Evolutionary conservation across 768 basidiomycete species (phyloP).

Genomic region (Auricularia sp.): DNA sequence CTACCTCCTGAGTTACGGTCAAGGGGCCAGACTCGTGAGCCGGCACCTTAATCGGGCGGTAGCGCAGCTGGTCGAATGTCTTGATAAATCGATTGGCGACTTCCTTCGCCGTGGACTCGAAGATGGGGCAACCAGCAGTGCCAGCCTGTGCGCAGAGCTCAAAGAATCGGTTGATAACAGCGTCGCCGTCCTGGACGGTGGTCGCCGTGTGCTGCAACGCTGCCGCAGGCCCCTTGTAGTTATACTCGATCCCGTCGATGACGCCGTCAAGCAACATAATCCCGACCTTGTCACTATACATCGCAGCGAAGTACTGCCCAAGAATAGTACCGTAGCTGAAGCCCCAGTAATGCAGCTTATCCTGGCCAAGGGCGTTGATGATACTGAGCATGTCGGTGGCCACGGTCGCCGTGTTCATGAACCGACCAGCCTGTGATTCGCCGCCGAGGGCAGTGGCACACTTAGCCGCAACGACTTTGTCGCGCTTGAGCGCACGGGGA

Average conservation of each 20-base stretch:
- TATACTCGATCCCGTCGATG: slow-evolving; percentile 2
- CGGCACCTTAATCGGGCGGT: not conserved
- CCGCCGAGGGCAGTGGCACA: not conserved
- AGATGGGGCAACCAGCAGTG: not conserved
- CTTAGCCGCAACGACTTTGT: not conserved
- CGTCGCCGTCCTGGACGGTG: slow-evolving; percentile 2
- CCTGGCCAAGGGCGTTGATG: slow-evolving; percentile 8
- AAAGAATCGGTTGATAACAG: not conserved
- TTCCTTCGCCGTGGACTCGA: not conserved
- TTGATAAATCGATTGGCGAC: not conserved
- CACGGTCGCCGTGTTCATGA: slow-evolving; percentile 6
- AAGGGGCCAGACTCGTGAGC: not conserved
- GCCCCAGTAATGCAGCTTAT: slow-evolving; percentile 13
- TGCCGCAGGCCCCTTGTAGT: not conserved
- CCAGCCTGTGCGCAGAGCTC: slow-evolving; percentile 2
- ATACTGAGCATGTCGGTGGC: slow-evolving; percentile 14
- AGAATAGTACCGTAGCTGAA: slow-evolving; percentile 5
- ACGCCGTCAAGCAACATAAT: slow-evolving; percentile 5
- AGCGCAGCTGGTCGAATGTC: not conserved
- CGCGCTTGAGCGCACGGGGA: not conserved
- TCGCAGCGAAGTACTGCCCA: not conserved
- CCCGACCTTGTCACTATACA: slow-evolving; percentile 3
- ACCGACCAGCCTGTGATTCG: not conserved
- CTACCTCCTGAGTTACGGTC: not conserved
- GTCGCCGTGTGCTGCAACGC: not conserved